These are phyloP conservation scores for Oryza meridionalis DNA, from an alignment of 176 grass and related monocot genomes.

Conservation along the genomic window DNA sequence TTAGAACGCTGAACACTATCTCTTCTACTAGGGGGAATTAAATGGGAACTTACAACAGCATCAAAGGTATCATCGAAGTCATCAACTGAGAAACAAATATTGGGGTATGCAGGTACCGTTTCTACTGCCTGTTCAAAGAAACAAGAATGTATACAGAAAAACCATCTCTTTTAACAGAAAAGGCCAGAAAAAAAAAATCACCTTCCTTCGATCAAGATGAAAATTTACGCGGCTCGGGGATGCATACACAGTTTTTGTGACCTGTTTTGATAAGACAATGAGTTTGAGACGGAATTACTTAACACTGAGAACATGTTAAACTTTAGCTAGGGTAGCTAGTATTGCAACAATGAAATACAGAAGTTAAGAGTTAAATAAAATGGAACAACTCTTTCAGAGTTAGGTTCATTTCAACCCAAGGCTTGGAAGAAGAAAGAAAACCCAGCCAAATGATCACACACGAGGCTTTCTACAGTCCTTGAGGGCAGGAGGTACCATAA, in stretches of 20 bases:
- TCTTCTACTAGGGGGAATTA: not conserved
- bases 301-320: slow-evolving; percentile 18
- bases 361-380: too few species aligned
- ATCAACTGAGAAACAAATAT: slow-evolving; percentile 92
- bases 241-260: slow-evolving; percentile 90
- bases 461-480: too few species aligned
- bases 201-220: slow-evolving; percentile 89
- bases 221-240: slow-evolving; percentile 95
- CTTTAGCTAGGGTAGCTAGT: too few species aligned
- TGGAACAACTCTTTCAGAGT: not conserved
- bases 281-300: not conserved
- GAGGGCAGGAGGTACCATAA: too few species aligned
- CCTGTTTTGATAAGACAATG: slow-evolving; percentile 43
- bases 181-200: slow-evolving; percentile 28
- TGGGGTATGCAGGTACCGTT: slow-evolving; percentile 85
- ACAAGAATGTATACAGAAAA: not conserved
- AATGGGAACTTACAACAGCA: slow-evolving; percentile 73
- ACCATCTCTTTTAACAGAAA: slow-evolving; percentile 9
- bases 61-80: slow-evolving; percentile 99
- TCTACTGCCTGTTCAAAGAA: slow-evolving; percentile 41
- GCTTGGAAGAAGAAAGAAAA: not conserved
- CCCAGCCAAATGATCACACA: not conserved
- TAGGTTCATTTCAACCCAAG: not conserved
- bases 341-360: not conserved
- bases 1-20: not conserved